Evolutionary conservation across 208 protist species (phyloP).

Genomic region (Sergeia podlipaevii): DNA sequence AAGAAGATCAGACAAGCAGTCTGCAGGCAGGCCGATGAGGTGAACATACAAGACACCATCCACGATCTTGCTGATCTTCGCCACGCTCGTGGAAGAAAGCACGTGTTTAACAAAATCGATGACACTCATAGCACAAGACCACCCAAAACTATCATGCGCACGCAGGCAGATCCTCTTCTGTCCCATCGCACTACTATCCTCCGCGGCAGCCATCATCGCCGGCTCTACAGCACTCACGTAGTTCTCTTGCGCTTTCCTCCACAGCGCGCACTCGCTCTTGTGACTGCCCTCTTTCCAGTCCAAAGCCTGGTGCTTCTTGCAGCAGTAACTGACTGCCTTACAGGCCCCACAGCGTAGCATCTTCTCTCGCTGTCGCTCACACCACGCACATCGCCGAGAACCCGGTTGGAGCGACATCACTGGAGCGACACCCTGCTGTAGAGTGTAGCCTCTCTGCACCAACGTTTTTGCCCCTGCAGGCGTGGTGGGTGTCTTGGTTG

Average conservation of each 20-base stretch:
- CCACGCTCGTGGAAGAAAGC: conserved; percentile 3
- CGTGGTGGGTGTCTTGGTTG: no score
- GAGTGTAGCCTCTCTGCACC: conserved; percentile 8
- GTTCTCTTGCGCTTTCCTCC: conserved; percentile 35
- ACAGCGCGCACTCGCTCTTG: conserved; percentile 50
- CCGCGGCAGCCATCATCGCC: conserved; percentile 7
- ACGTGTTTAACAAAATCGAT: conserved; percentile 31
- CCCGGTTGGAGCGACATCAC: conserved; percentile 3
- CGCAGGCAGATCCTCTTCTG: neutral
- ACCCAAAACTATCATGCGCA: conserved; percentile 11
- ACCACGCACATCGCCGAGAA: conserved; percentile 53
- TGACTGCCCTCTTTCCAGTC: conserved; percentile 72
- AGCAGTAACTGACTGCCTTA: conserved; percentile 72
- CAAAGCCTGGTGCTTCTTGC: conserved; percentile 61
- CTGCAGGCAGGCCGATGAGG: conserved; percentile 18
- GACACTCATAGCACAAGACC: conserved; percentile 23
- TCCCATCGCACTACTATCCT: conserved; percentile 2
- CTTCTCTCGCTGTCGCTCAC: conserved; percentile 47
- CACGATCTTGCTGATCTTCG: neutral
- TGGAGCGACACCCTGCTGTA: conserved; percentile 12
- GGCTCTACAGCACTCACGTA: conserved; percentile 36
- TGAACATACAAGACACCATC: conserved; percentile 28
- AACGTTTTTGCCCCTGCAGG: no score
- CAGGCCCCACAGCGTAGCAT: conserved; percentile 70
- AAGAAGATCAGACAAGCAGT: conserved; percentile 19